Evolutionary conservation across 164 flowering plant species (phyloP), one percentile per base, ranked within the genome.

Genomic region (Stephania japonica): DNA sequence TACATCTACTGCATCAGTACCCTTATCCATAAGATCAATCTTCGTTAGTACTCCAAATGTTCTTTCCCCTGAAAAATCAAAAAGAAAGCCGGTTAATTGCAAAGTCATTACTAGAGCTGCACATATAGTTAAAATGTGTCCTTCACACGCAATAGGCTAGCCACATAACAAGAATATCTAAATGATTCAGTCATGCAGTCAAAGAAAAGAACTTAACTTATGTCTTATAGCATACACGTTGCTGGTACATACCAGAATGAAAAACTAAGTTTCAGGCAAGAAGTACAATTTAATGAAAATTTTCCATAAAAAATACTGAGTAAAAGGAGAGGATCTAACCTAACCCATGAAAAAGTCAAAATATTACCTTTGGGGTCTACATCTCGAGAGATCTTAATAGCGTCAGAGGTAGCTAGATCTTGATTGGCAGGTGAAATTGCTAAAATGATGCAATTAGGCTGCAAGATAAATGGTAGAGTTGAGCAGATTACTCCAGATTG

Each of bases 381-480:
- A 80, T 94, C 97, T 76, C 97, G 90, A 9, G 97, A 89, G 19
- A 94, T 92, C 81, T 90, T 91, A 75, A 94, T 92, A 21, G 99
- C 99, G 87, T 94, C 99, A 66, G 99, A 94, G 19, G 99, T 94
- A 25, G 99, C 99, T 73, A 94, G 90, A 87, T 94, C 99, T 85
- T 94, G 97, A 80, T 94, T 94, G 75, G 99, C 99, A 56, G 99
- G 97, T 72, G 99, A 90, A 72, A 94, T 85, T 24, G 99, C 99
- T 50, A 94, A 70, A 78, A 94, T 90, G 14, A 94, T 84, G 76
- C 94, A 90, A 79, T 94, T 94, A 69, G 99, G 99, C 99, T 94
- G 92, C 85, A 85, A 68, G 65, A 38, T 23, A 18, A 65, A 75
- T n/a, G 11, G 25, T 19, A 63, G 21, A 10, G 53, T n/a, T 69